Conservation (phyloP, 768 basidiomycete genomes). For the Mycena indigotica region DNA sequence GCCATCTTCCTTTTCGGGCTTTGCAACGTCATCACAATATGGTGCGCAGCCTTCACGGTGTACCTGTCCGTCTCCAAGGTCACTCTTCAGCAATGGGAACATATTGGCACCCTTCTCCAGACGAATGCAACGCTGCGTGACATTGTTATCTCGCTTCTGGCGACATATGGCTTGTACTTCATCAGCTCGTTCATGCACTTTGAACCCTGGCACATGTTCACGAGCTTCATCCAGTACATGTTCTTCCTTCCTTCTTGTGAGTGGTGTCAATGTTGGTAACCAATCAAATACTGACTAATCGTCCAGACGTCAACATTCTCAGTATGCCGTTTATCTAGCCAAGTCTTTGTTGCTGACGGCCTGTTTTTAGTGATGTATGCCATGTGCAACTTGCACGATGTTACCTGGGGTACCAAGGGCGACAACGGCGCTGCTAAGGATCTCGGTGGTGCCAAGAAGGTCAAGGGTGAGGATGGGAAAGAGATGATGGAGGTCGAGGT, state of each 20-base stretch:
- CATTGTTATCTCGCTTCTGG: conserved; percentile 78
- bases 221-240: conserved; percentile 89
- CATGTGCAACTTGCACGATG: conserved; percentile 90
- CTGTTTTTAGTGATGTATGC: conserved; percentile 76
- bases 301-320: conserved; percentile 74
- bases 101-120: conserved; percentile 62
- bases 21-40: conserved; percentile 77
- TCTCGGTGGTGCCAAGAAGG: conserved; percentile 87
- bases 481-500: conserved; percentile 86
- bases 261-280: conserved; percentile 24
- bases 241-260: conserved; percentile 80
- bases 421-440: conserved; percentile 89
- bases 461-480: conserved; percentile 82
- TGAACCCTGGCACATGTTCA: conserved; percentile 98
- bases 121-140: conserved; percentile 75
- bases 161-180: conserved; percentile 84
- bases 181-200: conserved; percentile 84
- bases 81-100: conserved; percentile 71
- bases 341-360: not conserved
- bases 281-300: not conserved
- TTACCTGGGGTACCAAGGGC: conserved; percentile 92
- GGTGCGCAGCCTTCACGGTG: conserved; percentile 91
- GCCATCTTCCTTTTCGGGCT: conserved; percentile 80
- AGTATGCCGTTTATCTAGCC: conserved; percentile 43
- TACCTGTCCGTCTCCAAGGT: conserved; percentile 78